Conservation (phyloP, 345 rosid species). For the Eucalyptus polybractea region DNA sequence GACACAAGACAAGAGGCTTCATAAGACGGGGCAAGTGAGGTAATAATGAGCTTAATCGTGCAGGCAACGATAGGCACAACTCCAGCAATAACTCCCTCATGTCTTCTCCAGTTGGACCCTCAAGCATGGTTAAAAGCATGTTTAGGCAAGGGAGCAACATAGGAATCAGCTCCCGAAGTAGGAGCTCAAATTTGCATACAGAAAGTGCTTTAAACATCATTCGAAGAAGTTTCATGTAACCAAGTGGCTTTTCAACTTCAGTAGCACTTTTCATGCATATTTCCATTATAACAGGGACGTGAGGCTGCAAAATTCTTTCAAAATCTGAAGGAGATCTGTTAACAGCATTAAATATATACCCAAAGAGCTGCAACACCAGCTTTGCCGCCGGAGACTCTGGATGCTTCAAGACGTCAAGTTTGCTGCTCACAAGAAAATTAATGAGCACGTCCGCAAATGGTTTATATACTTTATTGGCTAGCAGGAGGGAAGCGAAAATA, state of each 20-base stretch:
- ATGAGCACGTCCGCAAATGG: conserved; percentile 94
- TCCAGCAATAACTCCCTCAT: conserved; percentile 89
- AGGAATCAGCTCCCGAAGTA: conserved; percentile 81
- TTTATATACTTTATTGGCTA: conserved; percentile 66
- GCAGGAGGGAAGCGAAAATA: conserved; percentile 83
- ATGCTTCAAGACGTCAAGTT: conserved; percentile 79
- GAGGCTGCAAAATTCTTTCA: conserved; percentile 94
- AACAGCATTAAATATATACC: conserved; percentile 89
- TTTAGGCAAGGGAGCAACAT: conserved; percentile 86
- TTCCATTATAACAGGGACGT: conserved; percentile 92
- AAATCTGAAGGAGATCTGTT: conserved; percentile 86
- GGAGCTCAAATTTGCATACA: conserved; percentile 88
- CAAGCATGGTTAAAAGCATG: conserved; percentile 87
- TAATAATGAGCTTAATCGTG: conserved; percentile 89
- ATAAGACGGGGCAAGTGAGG: conserved; percentile 86
- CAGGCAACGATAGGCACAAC: conserved; percentile 90
- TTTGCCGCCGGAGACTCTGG: conserved; percentile 82
- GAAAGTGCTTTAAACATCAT: conserved; percentile 84
- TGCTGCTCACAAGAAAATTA: conserved; percentile 77
- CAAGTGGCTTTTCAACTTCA: conserved; percentile 91
- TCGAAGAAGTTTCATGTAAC: conserved; percentile 89
- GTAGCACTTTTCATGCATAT: conserved; percentile 92
- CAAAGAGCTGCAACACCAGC: conserved; percentile 87
- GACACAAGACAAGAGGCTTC: conserved; percentile 91
- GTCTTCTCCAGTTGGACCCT: conserved; percentile 95